These are phyloP conservation scores for Ceratobasidium sp. DNA, from an alignment of 1,284 basidiomycete species.

Conservation along the genomic window DNA sequence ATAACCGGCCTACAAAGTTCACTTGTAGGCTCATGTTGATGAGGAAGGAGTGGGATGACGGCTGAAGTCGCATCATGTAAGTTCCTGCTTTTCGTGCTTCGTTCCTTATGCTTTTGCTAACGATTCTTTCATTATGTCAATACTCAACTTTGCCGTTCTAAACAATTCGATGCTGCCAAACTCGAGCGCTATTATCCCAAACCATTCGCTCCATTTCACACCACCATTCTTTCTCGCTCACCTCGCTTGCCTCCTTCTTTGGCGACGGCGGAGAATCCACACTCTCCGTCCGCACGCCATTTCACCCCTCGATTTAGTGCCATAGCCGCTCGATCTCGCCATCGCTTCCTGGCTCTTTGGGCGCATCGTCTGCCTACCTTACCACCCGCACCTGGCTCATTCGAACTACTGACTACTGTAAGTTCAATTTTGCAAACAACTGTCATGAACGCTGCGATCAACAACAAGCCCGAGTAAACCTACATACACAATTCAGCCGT, in stretches of 20 bases:
- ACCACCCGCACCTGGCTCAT: constrained; percentile 96
- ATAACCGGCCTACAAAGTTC: constrained; percentile 95
- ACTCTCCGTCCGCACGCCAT: constrained; percentile 51
- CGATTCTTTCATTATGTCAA: constrained; percentile 83
- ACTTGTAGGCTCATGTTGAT: constrained; percentile 96
- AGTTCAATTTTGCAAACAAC: constrained; percentile 86
- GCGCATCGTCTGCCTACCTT: constrained; percentile 97
- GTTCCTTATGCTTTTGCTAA: constrained; percentile 42
- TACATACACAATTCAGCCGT: constrained; percentile 99
- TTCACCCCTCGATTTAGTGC: constrained; percentile 60
- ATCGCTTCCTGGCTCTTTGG: constrained; percentile 99
- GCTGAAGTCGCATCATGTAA: constrained; percentile 83
- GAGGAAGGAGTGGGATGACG: constrained; percentile 75
- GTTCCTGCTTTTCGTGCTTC: constrained; percentile 50
- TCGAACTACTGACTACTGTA: constrained; percentile 99
- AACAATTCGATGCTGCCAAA: constrained; percentile 93
- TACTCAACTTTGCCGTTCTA: constrained; percentile 89
- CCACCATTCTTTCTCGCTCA: constrained; percentile 69
- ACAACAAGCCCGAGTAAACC: constrained; percentile 96
- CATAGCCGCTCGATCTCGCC: constrained; percentile 98
- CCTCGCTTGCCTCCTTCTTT: constrained; percentile 59
- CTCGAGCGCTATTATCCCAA: constrained; percentile 87
- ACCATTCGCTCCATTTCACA: constrained; percentile 82
- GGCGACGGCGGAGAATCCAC: constrained; percentile 50
- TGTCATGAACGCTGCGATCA: constrained; percentile 91